phyloP scores from a whole-genome alignment of 2,329 filamentous ascomycete species.

The Teratosphaeriaceae sp. region DNA sequence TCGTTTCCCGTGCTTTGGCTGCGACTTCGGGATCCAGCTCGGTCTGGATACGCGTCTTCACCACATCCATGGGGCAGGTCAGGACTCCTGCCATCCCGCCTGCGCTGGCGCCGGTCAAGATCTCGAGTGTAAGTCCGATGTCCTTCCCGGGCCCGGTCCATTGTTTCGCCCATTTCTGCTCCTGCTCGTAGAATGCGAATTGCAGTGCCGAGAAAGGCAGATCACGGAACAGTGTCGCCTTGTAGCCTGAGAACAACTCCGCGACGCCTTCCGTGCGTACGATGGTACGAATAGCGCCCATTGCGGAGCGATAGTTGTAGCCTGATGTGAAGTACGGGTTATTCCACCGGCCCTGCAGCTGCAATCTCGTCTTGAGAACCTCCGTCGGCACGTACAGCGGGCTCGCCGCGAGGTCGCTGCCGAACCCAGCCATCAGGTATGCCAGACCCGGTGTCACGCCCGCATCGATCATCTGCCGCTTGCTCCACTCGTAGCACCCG shows the following conservation, averaged over 20 bases:
- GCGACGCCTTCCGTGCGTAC: conserved; percentile 71
- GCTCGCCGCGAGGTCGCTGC: conserved; percentile 87
- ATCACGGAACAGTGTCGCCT: conserved; percentile 89
- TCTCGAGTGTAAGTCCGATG: conserved; percentile 78
- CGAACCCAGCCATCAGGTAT: conserved; percentile 82
- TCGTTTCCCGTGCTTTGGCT: conserved; percentile 21
- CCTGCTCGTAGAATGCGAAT: conserved; percentile 97
- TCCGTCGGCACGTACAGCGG: conserved; percentile 95
- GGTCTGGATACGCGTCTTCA: conserved; percentile 94
- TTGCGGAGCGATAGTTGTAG: conserved; percentile 87
- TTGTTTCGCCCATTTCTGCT: conserved; percentile 70
- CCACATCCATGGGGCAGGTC: conserved; percentile 92
- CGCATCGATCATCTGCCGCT: conserved; percentile 76
- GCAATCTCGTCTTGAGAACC: conserved; percentile 92
- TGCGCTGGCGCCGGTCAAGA: conserved; percentile 80
- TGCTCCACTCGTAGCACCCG: conserved; percentile 92
- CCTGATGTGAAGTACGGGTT: conserved; percentile 91
- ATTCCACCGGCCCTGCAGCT: conserved; percentile 90
- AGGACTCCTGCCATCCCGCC: conserved; percentile 90
- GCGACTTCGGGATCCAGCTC: conserved; percentile 59
- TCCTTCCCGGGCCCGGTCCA: conserved; percentile 69
- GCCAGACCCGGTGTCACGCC: conserved; percentile 76
- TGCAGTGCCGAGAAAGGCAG: conserved; percentile 93
- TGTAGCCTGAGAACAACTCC: conserved; percentile 94
- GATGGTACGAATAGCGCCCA: conserved; percentile 81